Percentiles rank a stretch among this genome's conserved stretches.
Evolutionary conservation across 306 rosid genomes (phyloP).

Genomic region (Prunus armeniaca): DNA sequence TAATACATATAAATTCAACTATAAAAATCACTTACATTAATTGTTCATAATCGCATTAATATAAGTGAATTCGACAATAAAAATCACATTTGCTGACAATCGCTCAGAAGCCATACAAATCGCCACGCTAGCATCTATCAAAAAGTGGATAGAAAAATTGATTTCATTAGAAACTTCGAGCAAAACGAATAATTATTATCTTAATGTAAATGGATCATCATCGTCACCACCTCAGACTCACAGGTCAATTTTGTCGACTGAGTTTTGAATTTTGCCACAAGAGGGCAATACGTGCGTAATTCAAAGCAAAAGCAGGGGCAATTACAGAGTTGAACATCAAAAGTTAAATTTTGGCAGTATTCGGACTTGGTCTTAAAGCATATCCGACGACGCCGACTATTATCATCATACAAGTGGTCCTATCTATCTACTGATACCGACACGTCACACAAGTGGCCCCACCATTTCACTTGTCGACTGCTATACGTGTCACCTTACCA

Average conservation of each 20-base stretch:
- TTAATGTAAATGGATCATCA: not conserved
- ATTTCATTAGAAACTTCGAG: not conserved
- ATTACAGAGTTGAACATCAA: constrained; percentile 7
- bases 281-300: not conserved
- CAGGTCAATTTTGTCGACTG: not conserved
- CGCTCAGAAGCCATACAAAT: too few relatives aligned
- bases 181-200: not conserved
- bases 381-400: constrained; percentile 35
- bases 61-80: too few relatives aligned
- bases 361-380: constrained; percentile 16
- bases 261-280: not conserved
- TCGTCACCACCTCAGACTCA: not conserved
- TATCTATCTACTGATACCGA: not conserved
- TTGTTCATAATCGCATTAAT: too few relatives aligned
- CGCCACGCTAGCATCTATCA: not conserved
- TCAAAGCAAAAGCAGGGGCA: not conserved
- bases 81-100: too few relatives aligned
- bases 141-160: not conserved
- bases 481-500: constrained; percentile 16
- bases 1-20: too few relatives aligned
- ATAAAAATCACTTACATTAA: too few relatives aligned
- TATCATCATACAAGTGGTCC: not conserved
- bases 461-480: not conserved
- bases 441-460: constrained; percentile 1
- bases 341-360: constrained; percentile 55